phyloP scores from a whole-genome alignment of 768 basidiomycete genomes.

The Leccinum arenicola region DNA sequence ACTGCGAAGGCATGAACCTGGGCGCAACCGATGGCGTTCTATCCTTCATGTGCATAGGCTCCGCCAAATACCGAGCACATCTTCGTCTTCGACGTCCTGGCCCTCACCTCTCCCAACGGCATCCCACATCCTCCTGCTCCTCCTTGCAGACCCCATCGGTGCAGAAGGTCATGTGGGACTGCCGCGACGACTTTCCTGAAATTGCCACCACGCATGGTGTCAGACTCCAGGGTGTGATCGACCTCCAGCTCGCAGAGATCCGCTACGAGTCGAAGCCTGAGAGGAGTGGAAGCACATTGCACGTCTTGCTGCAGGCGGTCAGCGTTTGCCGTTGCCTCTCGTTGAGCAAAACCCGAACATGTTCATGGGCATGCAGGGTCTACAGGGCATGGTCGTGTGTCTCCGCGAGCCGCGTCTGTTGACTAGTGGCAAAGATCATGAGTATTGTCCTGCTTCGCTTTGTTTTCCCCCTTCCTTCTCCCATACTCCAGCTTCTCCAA shows the following conservation, averaged over 20 bases:
- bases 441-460: slow-evolving; percentile 3
- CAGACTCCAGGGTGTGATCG: slow-evolving; percentile 33
- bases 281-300: slow-evolving; percentile 24
- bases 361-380: slow-evolving; percentile 27
- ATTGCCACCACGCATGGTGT: slow-evolving; percentile 29
- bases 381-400: slow-evolving; percentile 31
- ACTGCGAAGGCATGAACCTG: slow-evolving; percentile 39
- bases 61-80: slow-evolving; percentile 29
- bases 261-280: slow-evolving; percentile 23
- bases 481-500: slow-evolving; percentile 29
- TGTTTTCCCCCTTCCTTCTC: background rate
- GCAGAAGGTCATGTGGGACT: slow-evolving; percentile 43
- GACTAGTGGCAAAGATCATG: slow-evolving; percentile 33
- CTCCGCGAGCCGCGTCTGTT: slow-evolving; percentile 24
- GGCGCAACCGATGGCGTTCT: slow-evolving; percentile 31
- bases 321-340: slow-evolving; percentile 21
- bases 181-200: slow-evolving; percentile 40
- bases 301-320: slow-evolving; percentile 26
- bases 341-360: slow-evolving; percentile 24
- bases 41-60: slow-evolving; percentile 36
- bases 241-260: slow-evolving; percentile 42
- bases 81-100: slow-evolving; percentile 38
- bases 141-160: slow-evolving; percentile 30
- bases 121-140: slow-evolving; percentile 18
- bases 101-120: slow-evolving; percentile 18